Evolutionary conservation across 352 stramenopile genomes (phyloP), one percentile per base, ranked within the genome.

Genomic region (Globisporangium nunn): DNA sequence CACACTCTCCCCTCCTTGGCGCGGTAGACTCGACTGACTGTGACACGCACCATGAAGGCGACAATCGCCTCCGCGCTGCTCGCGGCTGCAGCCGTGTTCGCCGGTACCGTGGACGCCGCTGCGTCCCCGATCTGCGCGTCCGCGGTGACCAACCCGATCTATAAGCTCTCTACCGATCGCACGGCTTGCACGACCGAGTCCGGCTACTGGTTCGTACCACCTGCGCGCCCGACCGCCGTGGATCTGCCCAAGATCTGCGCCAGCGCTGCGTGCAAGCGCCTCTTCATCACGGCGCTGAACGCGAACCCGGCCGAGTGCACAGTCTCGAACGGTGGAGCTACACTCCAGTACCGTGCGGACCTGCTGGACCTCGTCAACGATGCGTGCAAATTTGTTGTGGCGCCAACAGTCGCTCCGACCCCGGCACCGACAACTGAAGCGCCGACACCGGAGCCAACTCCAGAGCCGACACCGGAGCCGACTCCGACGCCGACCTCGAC

Each of bases 221-320:
- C 43, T 11, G 30, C 15, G 3, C 28, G 43, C 11, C 52, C 52
- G 43, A 50, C 43, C 40, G 29, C 17, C 29, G 39, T 10, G 17
- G 52, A 52, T n/a, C 8, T 58, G n/a, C 10, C 53, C 7, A 52
- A 58, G 43, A 58, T 58, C 53, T 58, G 53, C 30, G 53, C 53
- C 23, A 58, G 53, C 30, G 43, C 10, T 1, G 53, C 28, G 3
- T 58, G 53, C 14, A 52, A 44, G 8, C 29, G 43, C 2, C 41
- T 58, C 29, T 50, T 58, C 30, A 52, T 41, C 4, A 4, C 41
- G 46, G 23, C 18, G 23, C 46, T 28, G n/a, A n/a, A 29, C 5
- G 46, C 28, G 23, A 51, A 51, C 46, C 46, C 46, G 46, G 28
- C 46, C 23, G 29, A 51, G 46, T 51, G 46, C 46, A 51, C 46